Percentiles rank a stretch among this genome's conserved stretches.
phyloP scores from a whole-genome alignment of 2,329 filamentous ascomycete genomes.

The Alternaria metachromatica region DNA sequence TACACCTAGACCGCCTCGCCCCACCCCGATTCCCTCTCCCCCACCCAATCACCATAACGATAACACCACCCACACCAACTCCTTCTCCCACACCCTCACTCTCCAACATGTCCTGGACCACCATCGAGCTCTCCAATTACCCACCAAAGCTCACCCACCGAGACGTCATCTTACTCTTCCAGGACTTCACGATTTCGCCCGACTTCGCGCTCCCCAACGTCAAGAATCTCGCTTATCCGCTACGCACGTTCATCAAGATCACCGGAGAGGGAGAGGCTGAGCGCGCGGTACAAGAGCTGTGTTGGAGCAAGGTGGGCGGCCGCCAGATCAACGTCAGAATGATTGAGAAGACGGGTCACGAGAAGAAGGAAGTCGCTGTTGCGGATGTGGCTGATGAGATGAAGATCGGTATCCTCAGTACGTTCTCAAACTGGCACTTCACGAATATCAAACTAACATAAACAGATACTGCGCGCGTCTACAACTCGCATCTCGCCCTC shows the following conservation, averaged over 20 bases:
- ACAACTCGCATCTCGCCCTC: slow-evolving; percentile 8
- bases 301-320: slow-evolving; percentile 4
- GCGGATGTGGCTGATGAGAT: slow-evolving; percentile 15
- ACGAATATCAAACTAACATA: background rate
- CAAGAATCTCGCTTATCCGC: slow-evolving; percentile 12
- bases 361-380: slow-evolving; percentile 8
- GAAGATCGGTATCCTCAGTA: slow-evolving; percentile 22
- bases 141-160: slow-evolving; percentile 9
- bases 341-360: slow-evolving; percentile 1
- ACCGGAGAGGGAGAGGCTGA: slow-evolving; percentile 5
- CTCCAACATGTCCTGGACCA: background rate
- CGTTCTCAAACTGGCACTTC: background rate
- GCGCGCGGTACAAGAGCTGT: slow-evolving; percentile 11
- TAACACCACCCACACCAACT: background rate
- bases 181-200: slow-evolving; percentile 10
- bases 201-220: slow-evolving; percentile 12
- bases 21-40: slow-evolving; percentile 2
- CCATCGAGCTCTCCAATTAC: slow-evolving; percentile 20
- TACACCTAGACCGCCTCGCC: slow-evolving; percentile 1
- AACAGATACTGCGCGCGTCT: slow-evolving; percentile 14
- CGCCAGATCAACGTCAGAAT: slow-evolving; percentile 7
- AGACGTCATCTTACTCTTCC: slow-evolving; percentile 15
- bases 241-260: slow-evolving; percentile 14
- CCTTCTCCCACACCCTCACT: background rate
- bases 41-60: background rate